Percentiles rank a stretch among this genome's conserved stretches.
Evolutionary conservation across 2,329 filamentous ascomycete species (phyloP).

Genomic region (Pezicula rhizophila): DNA sequence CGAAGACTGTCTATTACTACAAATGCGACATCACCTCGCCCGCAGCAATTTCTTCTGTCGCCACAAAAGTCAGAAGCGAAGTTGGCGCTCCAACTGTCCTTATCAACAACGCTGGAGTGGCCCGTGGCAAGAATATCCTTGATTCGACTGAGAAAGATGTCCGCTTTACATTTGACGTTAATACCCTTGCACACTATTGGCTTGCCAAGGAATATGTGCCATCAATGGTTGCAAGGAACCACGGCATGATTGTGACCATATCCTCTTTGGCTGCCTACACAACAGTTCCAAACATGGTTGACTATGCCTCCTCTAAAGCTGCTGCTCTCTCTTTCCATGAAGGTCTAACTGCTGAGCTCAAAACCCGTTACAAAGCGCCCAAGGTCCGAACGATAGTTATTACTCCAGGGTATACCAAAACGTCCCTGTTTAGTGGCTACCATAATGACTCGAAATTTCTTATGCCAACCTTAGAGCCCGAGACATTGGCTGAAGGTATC

Average conservation of each 20-base stretch:
- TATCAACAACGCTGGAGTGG: slow-evolving; percentile 67
- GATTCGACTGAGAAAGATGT: slow-evolving; percentile 50
- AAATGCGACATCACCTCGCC: slow-evolving; percentile 63
- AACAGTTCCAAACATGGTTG: slow-evolving; percentile 56
- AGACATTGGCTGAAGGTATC: slow-evolving; percentile 59
- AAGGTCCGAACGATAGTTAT: slow-evolving; percentile 61
- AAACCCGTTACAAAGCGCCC: slow-evolving; percentile 53
- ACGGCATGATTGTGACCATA: slow-evolving; percentile 69
- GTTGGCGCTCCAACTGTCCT: slow-evolving; percentile 63
- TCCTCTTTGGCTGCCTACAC: slow-evolving; percentile 58
- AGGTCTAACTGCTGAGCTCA: slow-evolving; percentile 52
- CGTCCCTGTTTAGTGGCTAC: slow-evolving; percentile 52
- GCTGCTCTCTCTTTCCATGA: slow-evolving; percentile 64
- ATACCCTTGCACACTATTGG: slow-evolving; percentile 62
- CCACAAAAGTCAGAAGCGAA: slow-evolving; percentile 43
- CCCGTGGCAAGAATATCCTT: slow-evolving; percentile 55
- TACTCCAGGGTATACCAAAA: slow-evolving; percentile 58
- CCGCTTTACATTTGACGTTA: slow-evolving; percentile 65
- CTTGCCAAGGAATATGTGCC: slow-evolving; percentile 63
- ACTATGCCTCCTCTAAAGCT: slow-evolving; percentile 63
- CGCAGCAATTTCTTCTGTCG: slow-evolving; percentile 44
- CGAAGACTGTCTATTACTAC: slow-evolving; percentile 58
- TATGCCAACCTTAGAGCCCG: slow-evolving; percentile 48
- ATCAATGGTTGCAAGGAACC: slow-evolving; percentile 53
- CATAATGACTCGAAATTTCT: slow-evolving; percentile 43